phyloP scores from a whole-genome alignment of 2,329 filamentous ascomycete genomes.

The Alternaria sp. region DNA sequence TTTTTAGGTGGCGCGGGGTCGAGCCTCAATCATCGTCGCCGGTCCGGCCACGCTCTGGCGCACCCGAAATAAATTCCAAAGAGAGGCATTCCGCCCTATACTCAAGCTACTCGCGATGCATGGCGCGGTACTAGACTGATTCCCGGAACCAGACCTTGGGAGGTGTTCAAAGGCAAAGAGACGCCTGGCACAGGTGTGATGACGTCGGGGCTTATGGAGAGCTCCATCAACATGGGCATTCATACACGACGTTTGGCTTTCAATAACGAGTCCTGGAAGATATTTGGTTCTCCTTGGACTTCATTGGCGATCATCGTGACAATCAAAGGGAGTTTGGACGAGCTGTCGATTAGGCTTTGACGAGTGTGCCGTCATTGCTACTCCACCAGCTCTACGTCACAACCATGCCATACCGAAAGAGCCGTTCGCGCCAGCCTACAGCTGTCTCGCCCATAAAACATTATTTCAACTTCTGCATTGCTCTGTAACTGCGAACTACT shows the following conservation, averaged over 20 bases:
- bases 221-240: not conserved
- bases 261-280: not conserved
- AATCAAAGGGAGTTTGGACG: not conserved
- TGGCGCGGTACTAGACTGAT: not conserved
- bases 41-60: constrained; percentile 10
- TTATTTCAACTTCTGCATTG: not conserved
- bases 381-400: constrained; percentile 38
- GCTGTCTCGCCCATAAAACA: constrained; percentile 4
- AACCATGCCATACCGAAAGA: constrained; percentile 27
- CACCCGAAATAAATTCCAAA: not conserved
- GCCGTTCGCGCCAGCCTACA: constrained; percentile 9
- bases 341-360: constrained; percentile 1
- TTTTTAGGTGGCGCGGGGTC: constrained; percentile 22
- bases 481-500: not conserved
- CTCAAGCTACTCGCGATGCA: not conserved
- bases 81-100: not conserved
- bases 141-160: not conserved
- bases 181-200: not conserved
- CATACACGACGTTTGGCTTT: not conserved
- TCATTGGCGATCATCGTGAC: not conserved
- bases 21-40: constrained; percentile 15
- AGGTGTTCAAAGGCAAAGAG: not conserved
- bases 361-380: constrained; percentile 20
- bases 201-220: constrained; percentile 1
- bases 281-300: not conserved